Evolutionary conservation across 1,139 yeast genomes (phyloP), one percentile per base, ranked within the genome.

Genomic region (Taiozyma onychis): DNA sequence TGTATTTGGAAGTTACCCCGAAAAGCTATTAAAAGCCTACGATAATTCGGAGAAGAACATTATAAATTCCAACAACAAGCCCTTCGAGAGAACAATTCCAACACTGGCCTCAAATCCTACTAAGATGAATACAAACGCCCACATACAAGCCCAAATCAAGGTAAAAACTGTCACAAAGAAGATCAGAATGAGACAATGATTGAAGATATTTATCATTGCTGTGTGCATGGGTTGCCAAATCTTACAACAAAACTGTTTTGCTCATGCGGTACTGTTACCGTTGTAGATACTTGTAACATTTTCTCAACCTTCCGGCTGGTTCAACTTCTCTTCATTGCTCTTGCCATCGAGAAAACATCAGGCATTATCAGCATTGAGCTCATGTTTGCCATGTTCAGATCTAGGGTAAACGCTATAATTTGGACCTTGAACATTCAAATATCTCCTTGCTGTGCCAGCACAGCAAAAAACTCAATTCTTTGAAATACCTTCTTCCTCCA

Each of bases 1-100:
- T 50, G 76, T 81, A 6, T 81, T 74, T 63, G 85, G 85, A 1
- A 70, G 66, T 51, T 72, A 76, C 44, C 84, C 83, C 1, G 58
- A 68, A 14, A 72, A 74, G 54, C 67, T 77, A 68, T 73, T 76
- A 52, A 70, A 72, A 53, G 72, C 80, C 75, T 74, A 76, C 58
- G 74, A 75, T 53, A 11, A 37, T 21, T 37, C 41, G 5, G 35
- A 32, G 18, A 32, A 32, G 18, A 14, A n/a, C 35, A 32, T 32
- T n/a, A 9, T 6, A 32, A n/a, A 32, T 3, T 32, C 16, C 35
- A 32, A 32, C 8, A 32, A 14, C 8, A 32, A 32, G 16, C 9
- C 6, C 14, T 1, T n/a, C 2, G 35, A n/a, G 35, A n/a, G 7
- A 8, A 3, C 35, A 32, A 14, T 6, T n/a, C 35, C 35, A 14